Conservation (phyloP, 1,284 basidiomycete genomes). For the Moniliella sp. region DNA sequence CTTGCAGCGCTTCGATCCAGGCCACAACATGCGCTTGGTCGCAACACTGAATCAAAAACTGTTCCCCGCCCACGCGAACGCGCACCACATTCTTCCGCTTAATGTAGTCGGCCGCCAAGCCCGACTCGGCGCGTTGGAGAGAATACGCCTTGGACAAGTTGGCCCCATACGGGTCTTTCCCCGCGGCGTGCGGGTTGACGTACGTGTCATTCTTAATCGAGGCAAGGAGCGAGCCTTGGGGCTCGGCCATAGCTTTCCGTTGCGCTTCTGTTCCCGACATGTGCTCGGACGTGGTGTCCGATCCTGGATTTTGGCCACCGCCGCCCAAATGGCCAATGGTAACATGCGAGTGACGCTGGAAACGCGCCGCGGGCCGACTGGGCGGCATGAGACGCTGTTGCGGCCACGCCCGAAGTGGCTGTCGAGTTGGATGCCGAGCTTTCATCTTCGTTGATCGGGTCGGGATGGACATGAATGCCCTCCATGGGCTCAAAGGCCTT, state of each 20-base stretch:
- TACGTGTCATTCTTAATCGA: too few relatives aligned
- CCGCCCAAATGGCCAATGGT: neutral
- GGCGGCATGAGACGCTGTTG: neutral
- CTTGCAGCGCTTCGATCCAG: constrained; percentile 91
- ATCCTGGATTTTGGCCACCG: neutral
- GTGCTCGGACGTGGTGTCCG: neutral
- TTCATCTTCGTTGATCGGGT: constrained; percentile 20
- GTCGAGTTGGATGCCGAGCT: too few relatives aligned
- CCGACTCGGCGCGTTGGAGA: constrained; percentile 71
- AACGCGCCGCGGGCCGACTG: neutral
- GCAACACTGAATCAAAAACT: constrained; percentile 77
- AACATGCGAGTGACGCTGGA: neutral
- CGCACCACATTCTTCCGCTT: constrained; percentile 90
- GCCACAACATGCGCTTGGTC: constrained; percentile 67
- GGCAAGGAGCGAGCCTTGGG: too few relatives aligned
- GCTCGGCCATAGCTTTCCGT: too few relatives aligned
- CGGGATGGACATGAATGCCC: constrained; percentile 16
- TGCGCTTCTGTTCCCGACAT: neutral
- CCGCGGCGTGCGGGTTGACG: neutral
- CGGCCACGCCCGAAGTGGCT: too few relatives aligned
- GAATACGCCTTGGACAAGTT: too few relatives aligned
- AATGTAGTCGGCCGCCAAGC: constrained; percentile 76
- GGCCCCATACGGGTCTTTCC: constrained; percentile 30
- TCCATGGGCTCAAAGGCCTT: constrained; percentile 30
- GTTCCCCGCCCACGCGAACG: constrained; percentile 74